These are phyloP conservation scores for Arthrinium puccinioides DNA, from an alignment of 2,329 filamentous ascomycete genomes.

Conservation along the genomic window DNA sequence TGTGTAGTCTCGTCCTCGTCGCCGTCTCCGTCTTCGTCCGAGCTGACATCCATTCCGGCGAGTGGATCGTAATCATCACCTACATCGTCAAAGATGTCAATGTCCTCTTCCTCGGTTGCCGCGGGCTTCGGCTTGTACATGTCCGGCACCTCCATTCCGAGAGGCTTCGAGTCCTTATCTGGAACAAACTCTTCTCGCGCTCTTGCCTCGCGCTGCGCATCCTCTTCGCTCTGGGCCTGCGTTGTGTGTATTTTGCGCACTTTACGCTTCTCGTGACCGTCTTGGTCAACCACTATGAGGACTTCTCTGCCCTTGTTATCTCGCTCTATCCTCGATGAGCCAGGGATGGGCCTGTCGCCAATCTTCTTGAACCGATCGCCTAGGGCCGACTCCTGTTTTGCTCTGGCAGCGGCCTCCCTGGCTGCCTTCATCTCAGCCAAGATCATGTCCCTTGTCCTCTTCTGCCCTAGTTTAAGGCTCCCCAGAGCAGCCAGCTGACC, in stretches of 20 bases:
- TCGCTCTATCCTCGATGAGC: conserved; percentile 48
- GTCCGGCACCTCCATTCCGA: conserved; percentile 61
- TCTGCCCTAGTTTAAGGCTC: conserved; percentile 46
- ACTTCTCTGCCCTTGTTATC: conserved; percentile 57
- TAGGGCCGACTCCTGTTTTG: conserved; percentile 41
- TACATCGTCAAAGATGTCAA: conserved; percentile 59
- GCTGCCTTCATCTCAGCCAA: conserved; percentile 59
- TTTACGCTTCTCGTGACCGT: conserved; percentile 60
- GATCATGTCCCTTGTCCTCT: conserved; percentile 59
- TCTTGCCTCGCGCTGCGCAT: conserved; percentile 22
- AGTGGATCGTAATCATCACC: conserved; percentile 63
- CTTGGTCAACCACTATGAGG: conserved; percentile 57
- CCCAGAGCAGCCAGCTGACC: conserved; percentile 53
- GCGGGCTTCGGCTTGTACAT: conserved; percentile 42
- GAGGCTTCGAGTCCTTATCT: conserved; percentile 46
- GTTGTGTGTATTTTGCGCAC: conserved; percentile 47
- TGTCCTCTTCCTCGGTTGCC: conserved; percentile 46
- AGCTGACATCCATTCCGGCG: conserved; percentile 44
- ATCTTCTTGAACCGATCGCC: conserved; percentile 60
- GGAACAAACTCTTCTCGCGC: conserved; percentile 39
- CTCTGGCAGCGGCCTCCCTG: conserved; percentile 52
- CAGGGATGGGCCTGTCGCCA: conserved; percentile 40
- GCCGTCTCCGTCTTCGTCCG: conserved; percentile 29
- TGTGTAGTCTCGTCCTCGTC: conserved; percentile 8
- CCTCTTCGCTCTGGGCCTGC: conserved; percentile 18